Base-by-base conservation (phyloP, 139 green algal species). In the Parachlorella kessleri region DNA sequence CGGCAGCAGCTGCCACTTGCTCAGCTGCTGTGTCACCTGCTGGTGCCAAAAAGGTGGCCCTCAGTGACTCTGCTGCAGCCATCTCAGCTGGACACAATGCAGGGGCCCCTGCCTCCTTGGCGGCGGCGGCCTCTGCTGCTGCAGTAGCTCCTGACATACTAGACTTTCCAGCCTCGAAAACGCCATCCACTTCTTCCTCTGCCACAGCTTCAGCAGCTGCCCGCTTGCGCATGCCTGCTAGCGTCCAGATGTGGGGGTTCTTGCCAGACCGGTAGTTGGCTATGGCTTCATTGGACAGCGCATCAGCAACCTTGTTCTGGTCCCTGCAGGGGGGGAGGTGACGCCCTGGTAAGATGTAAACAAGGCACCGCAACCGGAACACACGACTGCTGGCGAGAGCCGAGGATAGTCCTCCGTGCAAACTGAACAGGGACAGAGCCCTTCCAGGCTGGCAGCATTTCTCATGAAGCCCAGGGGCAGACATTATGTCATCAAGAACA, bases 231-330 rank as follows among this genome's bases (percentile, higher is more conserved):
- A n/a, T n/a, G n/a, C n/a, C 53, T 1, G 55, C 76, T 28, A 84
- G 72, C 38, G 23, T 42, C 76, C 76, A 83, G 2, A 78, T 14
- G 8, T 67, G 39, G n/a, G 3, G 28, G 42, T 54, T 72, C 3
- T 4, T 63, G 3, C 76, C 75, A 1, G 54, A 76, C 1, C 42
- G 35, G 75, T 73, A 82, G 23, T 86, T 76, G 18, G 82, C 76
- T n/a, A 92, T 79, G 2, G 83, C 88, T 39, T 78, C 70, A 33
- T 92, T 92, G 53, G 82, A 84, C 9, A 91, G 73, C 35, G 48
- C 83, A 73, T 92, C 88, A 28, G 88, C 88, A 7, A 71, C 38
- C 36, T 69, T 73, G 72, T 92, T 92, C 6, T 66, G 26, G 6
- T 70, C 67, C 48, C 86, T 81, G 59, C 67, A 5, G 28, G 24